These are phyloP conservation scores for Buddleja alternifolia DNA, from an alignment of 257 asterid genomes.

Conservation along the genomic window DNA sequence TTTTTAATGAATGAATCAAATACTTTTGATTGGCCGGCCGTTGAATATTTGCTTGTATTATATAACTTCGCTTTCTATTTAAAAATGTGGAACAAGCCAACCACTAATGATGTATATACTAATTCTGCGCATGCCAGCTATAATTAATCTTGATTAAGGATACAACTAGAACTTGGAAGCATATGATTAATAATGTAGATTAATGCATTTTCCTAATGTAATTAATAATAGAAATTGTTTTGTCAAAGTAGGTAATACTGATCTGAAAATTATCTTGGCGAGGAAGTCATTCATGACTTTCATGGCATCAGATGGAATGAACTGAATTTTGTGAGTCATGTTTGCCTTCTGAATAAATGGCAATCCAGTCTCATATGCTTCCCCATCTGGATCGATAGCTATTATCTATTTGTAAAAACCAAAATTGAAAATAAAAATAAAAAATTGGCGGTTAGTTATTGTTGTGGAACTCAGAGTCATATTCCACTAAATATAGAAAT, in stretches of 20 bases:
- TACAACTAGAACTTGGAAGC: no score
- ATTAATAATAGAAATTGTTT: not conserved
- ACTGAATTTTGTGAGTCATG: conserved; percentile 51
- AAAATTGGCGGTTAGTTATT: not conserved
- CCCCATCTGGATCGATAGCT: conserved; percentile 59
- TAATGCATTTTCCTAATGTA: not conserved
- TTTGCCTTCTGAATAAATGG: conserved; percentile 59
- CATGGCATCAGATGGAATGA: conserved; percentile 45
- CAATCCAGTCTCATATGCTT: conserved; percentile 53
- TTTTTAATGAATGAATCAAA: no score
- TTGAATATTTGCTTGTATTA: not conserved
- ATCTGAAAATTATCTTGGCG: conserved; percentile 24
- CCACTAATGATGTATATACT: no score
- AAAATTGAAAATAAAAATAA: not conserved
- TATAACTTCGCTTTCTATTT: no score
- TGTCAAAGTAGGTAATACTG: no score
- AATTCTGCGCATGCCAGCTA: no score
- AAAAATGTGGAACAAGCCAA: no score
- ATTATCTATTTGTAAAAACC: conserved; percentile 32
- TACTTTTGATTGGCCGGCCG: no score
- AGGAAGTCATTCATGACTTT: conserved; percentile 22
- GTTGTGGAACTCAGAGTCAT: no score
- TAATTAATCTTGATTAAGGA: no score
- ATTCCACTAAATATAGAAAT: no score
- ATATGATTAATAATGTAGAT: not conserved